Evolutionary conservation across 2,329 filamentous ascomycete species (phyloP).

Genomic region (Colletotrichum sp.): DNA sequence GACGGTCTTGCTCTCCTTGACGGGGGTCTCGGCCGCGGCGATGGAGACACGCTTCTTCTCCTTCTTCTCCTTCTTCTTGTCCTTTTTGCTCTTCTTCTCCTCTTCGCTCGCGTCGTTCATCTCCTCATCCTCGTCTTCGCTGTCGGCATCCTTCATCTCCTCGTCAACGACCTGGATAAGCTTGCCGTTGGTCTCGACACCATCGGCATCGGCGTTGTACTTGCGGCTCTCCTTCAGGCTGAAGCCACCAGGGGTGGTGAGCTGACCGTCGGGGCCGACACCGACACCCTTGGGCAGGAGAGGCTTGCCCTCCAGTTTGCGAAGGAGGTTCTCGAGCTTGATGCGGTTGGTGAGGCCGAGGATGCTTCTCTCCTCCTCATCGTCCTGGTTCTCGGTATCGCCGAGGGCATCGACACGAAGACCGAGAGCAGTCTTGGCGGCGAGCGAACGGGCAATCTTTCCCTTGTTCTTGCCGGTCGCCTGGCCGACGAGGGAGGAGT

Average conservation of each 20-base stretch:
- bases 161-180: constrained; percentile 54
- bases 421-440: constrained; percentile 91
- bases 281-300: constrained; percentile 76
- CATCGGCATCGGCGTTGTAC: constrained; percentile 95
- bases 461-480: constrained; percentile 99
- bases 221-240: constrained; percentile 91
- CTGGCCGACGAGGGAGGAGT: constrained; percentile 93
- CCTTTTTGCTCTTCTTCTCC: constrained; percentile 41
- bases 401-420: constrained; percentile 84
- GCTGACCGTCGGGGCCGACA: constrained; percentile 76
- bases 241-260: constrained; percentile 75
- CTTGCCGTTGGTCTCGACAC: constrained; percentile 58
- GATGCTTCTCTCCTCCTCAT: constrained; percentile 87
- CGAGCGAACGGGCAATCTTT: constrained; percentile 96
- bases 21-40: constrained; percentile 33
- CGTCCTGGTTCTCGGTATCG: constrained; percentile 69
- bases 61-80: constrained; percentile 43
- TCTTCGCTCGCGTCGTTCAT: constrained; percentile 41
- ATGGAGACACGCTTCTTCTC: constrained; percentile 29
- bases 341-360: constrained; percentile 76
- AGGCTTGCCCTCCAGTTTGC: constrained; percentile 88
- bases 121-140: constrained; percentile 44
- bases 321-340: constrained; percentile 77
- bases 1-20: constrained; percentile 32
- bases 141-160: constrained; percentile 38